These are phyloP conservation scores for Penicillium fuscoglaucum DNA, from an alignment of 2,329 filamentous ascomycete genomes.

Conservation along the genomic window DNA sequence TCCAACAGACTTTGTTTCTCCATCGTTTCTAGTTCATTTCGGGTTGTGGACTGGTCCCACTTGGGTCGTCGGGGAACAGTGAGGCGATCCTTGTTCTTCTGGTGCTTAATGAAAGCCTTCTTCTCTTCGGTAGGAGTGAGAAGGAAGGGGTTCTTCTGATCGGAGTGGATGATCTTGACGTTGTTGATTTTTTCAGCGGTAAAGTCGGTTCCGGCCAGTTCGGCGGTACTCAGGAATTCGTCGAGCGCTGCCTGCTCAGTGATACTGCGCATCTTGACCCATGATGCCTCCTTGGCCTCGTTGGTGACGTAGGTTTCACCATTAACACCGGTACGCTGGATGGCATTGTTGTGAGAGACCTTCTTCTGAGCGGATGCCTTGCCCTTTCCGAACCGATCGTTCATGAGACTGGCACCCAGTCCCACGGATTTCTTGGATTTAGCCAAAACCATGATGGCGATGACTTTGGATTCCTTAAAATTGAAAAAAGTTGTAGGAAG, in stretches of 20 bases:
- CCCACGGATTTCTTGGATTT: conserved; percentile 96
- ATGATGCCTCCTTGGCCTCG: conserved; percentile 83
- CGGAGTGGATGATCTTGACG: conserved; percentile 95
- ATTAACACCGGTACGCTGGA: conserved; percentile 69
- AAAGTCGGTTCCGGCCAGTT: conserved; percentile 97
- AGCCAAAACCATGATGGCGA: conserved; percentile 66
- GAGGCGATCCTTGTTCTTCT: conserved; percentile 72
- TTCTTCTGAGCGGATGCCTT: conserved; percentile 82
- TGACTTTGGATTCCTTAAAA: conserved; percentile 4
- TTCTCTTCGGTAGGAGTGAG: conserved; percentile 83
- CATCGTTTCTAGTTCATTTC: conserved; percentile 72
- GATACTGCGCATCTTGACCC: conserved; percentile 99
- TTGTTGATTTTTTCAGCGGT: conserved; percentile 99
- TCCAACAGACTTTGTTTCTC: conserved; percentile 80
- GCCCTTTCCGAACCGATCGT: conserved; percentile 93
- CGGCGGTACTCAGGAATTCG: conserved; percentile 92
- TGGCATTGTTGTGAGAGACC: conserved; percentile 61
- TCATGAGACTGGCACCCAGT: conserved; percentile 97
- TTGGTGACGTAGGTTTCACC: conserved; percentile 92
- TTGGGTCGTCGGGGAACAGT: conserved; percentile 86
- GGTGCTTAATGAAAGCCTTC: conserved; percentile 75
- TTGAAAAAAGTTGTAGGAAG: conserved; percentile 17
- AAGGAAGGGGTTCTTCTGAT: conserved; percentile 93
- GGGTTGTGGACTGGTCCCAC: conserved; percentile 85
- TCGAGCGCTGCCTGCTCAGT: conserved; percentile 96